phyloP scores from a whole-genome alignment of 2,329 filamentous ascomycete genomes.

The Rutstroemia sp. region DNA sequence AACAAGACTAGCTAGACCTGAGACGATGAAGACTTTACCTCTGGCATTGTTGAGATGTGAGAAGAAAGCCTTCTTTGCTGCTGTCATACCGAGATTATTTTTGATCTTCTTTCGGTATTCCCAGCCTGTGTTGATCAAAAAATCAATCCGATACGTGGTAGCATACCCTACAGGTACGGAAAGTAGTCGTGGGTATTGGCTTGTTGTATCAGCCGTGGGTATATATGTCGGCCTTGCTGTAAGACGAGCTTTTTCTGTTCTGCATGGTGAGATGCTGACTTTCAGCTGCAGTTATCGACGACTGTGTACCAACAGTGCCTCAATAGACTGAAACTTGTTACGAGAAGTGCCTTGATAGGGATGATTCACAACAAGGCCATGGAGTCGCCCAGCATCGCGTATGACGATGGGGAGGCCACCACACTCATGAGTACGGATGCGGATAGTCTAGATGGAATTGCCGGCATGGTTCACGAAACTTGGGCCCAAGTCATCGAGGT shows the following conservation, averaged over 20 bases:
- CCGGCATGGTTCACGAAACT: constrained; percentile 35
- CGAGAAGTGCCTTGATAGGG: constrained; percentile 31
- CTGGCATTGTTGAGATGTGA: constrained; percentile 28
- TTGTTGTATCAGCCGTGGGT: neutral
- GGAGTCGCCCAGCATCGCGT: constrained; percentile 17
- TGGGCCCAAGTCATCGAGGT: constrained; percentile 38
- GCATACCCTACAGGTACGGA: neutral
- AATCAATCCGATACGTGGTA: constrained; percentile 30
- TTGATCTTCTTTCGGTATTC: constrained; percentile 35
- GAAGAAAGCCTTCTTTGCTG: constrained; percentile 25
- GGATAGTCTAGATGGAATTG: constrained; percentile 28
- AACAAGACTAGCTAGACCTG: constrained; percentile 14
- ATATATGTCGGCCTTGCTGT: constrained; percentile 2
- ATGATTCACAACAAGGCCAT: constrained; percentile 33
- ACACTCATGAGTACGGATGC: constrained; percentile 38
- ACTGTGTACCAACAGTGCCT: constrained; percentile 28
- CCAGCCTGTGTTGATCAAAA: constrained; percentile 35
- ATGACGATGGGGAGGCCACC: constrained; percentile 30
- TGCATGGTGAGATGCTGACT: neutral
- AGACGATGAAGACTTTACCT: constrained; percentile 27
- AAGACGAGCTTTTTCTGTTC: neutral
- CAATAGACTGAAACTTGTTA: constrained; percentile 30
- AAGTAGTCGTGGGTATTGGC: constrained; percentile 2
- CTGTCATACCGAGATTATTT: constrained; percentile 32
- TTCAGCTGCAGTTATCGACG: constrained; percentile 27